Evolutionary conservation across 2,329 filamentous ascomycete genomes (phyloP).

Genomic region (Orbilia oligospora): DNA sequence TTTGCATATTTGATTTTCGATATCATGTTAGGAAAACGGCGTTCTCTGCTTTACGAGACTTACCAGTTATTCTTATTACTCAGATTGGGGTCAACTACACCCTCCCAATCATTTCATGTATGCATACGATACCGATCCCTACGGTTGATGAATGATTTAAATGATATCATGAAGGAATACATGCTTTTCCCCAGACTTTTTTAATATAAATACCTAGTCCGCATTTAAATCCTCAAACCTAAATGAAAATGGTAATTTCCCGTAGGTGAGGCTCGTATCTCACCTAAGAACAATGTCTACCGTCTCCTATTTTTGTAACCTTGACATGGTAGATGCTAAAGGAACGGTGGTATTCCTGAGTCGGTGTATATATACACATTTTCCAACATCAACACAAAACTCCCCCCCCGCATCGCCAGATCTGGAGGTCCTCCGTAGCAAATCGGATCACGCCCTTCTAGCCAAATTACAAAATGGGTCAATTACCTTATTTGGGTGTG

Average conservation of each 20-base stretch:
- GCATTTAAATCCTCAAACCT: not conserved
- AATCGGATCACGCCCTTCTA: slow-evolving; percentile 26
- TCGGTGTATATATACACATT: too few species aligned
- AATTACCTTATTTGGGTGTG: slow-evolving; percentile 4
- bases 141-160: not conserved
- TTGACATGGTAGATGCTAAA: not conserved
- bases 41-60: not conserved
- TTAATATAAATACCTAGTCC: not conserved
- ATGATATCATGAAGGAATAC: slow-evolving; percentile 11
- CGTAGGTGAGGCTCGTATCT: too few species aligned
- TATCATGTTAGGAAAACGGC: slow-evolving; percentile 16
- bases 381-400: slow-evolving; percentile 19
- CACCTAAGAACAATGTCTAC: too few species aligned
- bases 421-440: slow-evolving; percentile 9
- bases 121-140: not conserved
- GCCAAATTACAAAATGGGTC: slow-evolving; percentile 25
- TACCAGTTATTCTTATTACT: not conserved
- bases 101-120: slow-evolving; percentile 33
- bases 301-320: not conserved
- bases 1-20: slow-evolving; percentile 14
- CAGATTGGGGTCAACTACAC: not conserved
- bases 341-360: too few species aligned
- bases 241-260: too few species aligned
- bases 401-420: slow-evolving; percentile 1
- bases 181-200: not conserved